Conservation (phyloP, 2,329 filamentous ascomycete species). For the Monosporascus sp. region DNA sequence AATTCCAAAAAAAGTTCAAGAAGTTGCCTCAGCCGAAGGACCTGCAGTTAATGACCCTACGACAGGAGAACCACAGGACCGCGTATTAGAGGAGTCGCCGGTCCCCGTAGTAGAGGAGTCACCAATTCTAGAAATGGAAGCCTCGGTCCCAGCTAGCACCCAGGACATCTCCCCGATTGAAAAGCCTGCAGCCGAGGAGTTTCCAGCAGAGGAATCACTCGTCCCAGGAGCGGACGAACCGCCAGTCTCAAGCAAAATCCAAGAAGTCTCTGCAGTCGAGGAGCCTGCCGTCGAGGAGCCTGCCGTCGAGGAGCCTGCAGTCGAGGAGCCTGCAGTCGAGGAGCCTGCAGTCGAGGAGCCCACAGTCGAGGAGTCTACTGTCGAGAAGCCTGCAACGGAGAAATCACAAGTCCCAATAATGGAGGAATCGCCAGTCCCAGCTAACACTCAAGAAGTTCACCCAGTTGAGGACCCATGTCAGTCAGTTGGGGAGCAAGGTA, state of each 20-base stretch:
- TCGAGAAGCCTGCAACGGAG: background rate
- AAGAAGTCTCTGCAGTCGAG: background rate
- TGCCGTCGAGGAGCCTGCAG: background rate
- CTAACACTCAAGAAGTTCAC: background rate
- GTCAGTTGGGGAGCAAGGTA: conserved; percentile 2
- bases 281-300: background rate
- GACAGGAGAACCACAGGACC: too few relatives aligned
- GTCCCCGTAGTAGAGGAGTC: too few relatives aligned
- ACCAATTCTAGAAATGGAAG: too few relatives aligned
- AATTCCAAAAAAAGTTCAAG: too few relatives aligned
- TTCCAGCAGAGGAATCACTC: background rate
- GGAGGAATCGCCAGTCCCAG: background rate
- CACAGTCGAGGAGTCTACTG: background rate
- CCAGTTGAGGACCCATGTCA: background rate
- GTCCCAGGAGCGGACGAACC: background rate
- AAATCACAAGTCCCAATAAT: background rate
- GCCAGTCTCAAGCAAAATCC: background rate
- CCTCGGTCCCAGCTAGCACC: too few relatives aligned
- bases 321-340: background rate
- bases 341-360: background rate
- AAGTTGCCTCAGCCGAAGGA: too few relatives aligned
- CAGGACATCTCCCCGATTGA: background rate
- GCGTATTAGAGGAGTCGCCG: too few relatives aligned
- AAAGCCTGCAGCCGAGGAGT: background rate
- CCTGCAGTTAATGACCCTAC: too few relatives aligned